Evolutionary conservation across 176 grass and related monocot species (phyloP).

Genomic region (Dactylis glomerata): DNA sequence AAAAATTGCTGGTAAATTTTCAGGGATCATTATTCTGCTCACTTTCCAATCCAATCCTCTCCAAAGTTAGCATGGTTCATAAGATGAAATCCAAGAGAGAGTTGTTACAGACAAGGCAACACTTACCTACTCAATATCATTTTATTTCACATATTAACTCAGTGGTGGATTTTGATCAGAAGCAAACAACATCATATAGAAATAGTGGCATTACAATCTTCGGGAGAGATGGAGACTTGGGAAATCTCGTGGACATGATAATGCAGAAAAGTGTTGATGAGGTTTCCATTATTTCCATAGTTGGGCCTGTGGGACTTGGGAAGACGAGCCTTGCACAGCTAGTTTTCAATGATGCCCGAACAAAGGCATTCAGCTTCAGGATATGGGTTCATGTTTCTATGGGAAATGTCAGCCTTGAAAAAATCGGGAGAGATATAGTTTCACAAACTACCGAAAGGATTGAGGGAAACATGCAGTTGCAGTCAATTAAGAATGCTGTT

Average conservation of each 20-base stretch:
- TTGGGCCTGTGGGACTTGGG: conserved; percentile 45
- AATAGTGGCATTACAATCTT: conserved; percentile 31
- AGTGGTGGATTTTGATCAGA: conserved; percentile 21
- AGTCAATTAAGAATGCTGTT: conserved; percentile 45
- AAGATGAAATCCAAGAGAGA: conserved; percentile 51
- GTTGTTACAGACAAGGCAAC: conserved; percentile 36
- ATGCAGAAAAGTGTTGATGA: neutral
- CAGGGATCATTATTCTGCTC: conserved; percentile 50
- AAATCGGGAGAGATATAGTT: conserved; percentile 43
- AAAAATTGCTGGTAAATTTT: conserved; percentile 15
- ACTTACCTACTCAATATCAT: conserved; percentile 38
- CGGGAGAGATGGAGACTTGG: conserved; percentile 25
- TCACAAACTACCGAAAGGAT: conserved; percentile 34
- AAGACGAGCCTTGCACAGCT: conserved; percentile 51
- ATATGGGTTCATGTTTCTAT: conserved; percentile 62
- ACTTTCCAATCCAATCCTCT: conserved; percentile 35
- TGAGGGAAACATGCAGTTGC: conserved; percentile 33
- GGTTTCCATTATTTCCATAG: conserved; percentile 46
- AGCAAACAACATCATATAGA: conserved; percentile 47
- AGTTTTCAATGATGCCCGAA: conserved; percentile 42
- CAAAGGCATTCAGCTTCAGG: conserved; percentile 22
- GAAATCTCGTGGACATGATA: conserved; percentile 20
- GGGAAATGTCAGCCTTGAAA: conserved; percentile 42
- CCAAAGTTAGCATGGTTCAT: conserved; percentile 41
- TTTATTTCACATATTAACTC: conserved; percentile 38